A percentile compares a stretch with the other conserved stretches of the same genome.
Evolutionary conservation across 257 asterid genomes (phyloP).

Genomic region (Jacaranda mimosifolia): DNA sequence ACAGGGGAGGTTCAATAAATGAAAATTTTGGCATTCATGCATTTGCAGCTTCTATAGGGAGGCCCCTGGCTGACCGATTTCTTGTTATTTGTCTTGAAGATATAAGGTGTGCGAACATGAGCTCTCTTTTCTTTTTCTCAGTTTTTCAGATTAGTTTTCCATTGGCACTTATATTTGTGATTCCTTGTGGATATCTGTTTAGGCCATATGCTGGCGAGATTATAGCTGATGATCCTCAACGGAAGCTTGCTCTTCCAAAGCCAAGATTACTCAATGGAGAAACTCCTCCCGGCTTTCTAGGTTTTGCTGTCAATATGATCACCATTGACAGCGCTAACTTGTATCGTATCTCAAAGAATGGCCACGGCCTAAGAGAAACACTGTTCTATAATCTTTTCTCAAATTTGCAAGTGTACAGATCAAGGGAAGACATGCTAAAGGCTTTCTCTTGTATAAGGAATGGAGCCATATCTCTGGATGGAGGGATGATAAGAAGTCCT

Average conservation of each 20-base stretch:
- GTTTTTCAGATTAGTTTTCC: constrained; percentile 5
- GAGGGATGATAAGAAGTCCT: constrained; percentile 72
- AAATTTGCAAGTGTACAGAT: constrained; percentile 77
- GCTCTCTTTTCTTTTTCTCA: not conserved
- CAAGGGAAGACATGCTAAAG: constrained; percentile 80
- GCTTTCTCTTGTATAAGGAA: constrained; percentile 58
- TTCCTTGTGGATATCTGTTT: constrained; percentile 40
- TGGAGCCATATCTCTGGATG: constrained; percentile 94
- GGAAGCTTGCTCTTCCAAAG: constrained; percentile 69
- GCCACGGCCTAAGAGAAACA: constrained; percentile 80
- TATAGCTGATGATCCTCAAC: constrained; percentile 72
- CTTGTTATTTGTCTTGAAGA: constrained; percentile 73
- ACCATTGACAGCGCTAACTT: constrained; percentile 58
- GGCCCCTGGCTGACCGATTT: constrained; percentile 60
- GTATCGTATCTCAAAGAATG: constrained; percentile 47
- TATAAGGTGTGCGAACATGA: constrained; percentile 55
- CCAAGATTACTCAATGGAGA: constrained; percentile 73
- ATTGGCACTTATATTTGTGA: constrained; percentile 10
- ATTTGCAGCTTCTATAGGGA: constrained; percentile 66
- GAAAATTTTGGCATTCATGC: constrained; percentile 69
- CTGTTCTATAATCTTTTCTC: constrained; percentile 82
- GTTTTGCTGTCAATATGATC: constrained; percentile 95
- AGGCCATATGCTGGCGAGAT: constrained; percentile 76
- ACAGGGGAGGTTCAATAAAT: constrained; percentile 61
- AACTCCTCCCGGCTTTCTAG: constrained; percentile 84